Conservation (phyloP, 2,329 filamentous ascomycete genomes). For the Paecilomyces fulvus region DNA sequence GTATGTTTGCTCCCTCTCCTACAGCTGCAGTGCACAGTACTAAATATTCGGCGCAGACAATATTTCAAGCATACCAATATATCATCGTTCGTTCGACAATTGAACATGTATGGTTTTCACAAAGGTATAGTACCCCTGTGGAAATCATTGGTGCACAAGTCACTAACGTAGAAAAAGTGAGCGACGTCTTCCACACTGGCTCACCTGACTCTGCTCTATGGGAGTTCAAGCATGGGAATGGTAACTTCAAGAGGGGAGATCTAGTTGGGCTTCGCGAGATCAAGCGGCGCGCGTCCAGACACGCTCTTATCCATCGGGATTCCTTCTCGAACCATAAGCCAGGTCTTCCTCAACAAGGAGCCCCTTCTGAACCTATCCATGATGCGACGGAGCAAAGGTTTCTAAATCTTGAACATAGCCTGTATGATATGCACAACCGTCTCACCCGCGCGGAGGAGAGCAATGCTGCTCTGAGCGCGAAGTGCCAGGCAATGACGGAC, state of each 20-base stretch:
- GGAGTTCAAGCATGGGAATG: conserved; percentile 98
- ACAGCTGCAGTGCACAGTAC: conserved; percentile 2
- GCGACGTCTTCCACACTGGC: conserved; percentile 94
- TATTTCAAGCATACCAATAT: conserved; percentile 99
- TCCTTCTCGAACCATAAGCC: conserved; percentile 73
- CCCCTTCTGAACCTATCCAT: conserved; percentile 72
- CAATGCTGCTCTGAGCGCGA: conserved; percentile 67
- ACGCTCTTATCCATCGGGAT: conserved; percentile 87
- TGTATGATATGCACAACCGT: conserved; percentile 71
- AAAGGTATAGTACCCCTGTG: conserved; percentile 58
- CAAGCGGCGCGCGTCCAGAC: conserved; percentile 85
- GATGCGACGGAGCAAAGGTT: conserved; percentile 72
- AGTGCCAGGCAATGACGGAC: conserved; percentile 74
- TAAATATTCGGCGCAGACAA: conserved; percentile 52
- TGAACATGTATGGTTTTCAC: conserved; percentile 99
- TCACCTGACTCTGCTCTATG: conserved; percentile 88
- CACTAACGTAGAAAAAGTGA: conserved; percentile 52
- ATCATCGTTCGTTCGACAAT: conserved; percentile 91
- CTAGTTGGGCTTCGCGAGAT: conserved; percentile 87
- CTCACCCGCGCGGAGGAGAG: conserved; percentile 77
- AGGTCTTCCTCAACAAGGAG: conserved; percentile 67
- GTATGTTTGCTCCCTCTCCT: conserved; percentile 49
- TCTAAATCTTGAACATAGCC: conserved; percentile 65
- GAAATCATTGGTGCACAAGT: neutral
- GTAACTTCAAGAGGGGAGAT: conserved; percentile 93